These are phyloP conservation scores for Acanthamoeba castellanii DNA, from an alignment of 208 protist genomes.

Conservation along the genomic window DNA sequence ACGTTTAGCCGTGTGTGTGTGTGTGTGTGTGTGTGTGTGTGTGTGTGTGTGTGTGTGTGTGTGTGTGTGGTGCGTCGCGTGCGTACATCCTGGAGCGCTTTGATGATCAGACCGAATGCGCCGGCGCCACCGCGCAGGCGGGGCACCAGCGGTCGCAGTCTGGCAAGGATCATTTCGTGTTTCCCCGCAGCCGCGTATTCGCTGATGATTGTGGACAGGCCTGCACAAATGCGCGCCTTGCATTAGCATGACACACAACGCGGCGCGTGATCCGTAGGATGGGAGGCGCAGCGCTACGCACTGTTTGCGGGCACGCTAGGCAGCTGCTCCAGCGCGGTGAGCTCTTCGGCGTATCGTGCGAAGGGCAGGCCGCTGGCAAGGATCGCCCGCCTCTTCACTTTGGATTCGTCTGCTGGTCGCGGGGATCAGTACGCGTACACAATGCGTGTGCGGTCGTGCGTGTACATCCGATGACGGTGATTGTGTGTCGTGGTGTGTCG, in stretches of 20 bases:
- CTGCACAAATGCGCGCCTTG: background rate
- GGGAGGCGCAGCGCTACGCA: background rate
- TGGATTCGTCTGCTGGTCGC: background rate
- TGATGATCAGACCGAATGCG: background rate
- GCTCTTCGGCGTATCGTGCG: background rate
- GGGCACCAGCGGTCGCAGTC: background rate
- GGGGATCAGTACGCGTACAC: no score
- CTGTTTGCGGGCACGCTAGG: background rate
- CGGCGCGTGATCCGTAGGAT: background rate
- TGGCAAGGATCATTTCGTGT: background rate
- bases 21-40: no score
- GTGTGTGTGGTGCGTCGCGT: background rate
- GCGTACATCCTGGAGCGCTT: background rate
- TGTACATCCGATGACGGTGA: no score
- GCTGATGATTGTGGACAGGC: background rate
- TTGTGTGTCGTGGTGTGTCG: no score
- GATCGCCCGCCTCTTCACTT: background rate
- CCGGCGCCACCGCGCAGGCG: background rate
- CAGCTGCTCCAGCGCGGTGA: background rate
- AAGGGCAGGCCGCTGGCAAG: background rate
- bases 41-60: no score
- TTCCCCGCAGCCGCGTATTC: background rate
- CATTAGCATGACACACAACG: no score
- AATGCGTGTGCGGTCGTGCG: no score
- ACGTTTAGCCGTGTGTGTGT: background rate